Conservation (phyloP, 1,284 basidiomycete species). For the Cryptococcus hybrid region DNA sequence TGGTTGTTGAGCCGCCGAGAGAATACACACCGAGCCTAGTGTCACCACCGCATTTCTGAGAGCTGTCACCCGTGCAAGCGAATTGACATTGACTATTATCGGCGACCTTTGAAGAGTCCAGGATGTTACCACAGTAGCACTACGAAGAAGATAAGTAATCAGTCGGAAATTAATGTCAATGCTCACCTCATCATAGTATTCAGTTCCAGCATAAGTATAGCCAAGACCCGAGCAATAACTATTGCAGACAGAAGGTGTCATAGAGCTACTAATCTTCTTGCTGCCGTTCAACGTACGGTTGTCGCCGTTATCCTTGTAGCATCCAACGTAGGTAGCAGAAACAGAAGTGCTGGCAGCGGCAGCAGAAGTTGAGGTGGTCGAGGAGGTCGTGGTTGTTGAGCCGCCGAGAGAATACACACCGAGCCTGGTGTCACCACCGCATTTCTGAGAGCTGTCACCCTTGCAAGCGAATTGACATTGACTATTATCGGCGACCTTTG, state of each 20-base stretch:
- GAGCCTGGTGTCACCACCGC: slow-evolving; percentile 18
- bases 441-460: slow-evolving; percentile 13
- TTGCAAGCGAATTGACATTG: slow-evolving; percentile 15
- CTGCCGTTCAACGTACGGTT: slow-evolving; percentile 17
- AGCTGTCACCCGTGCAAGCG: slow-evolving; percentile 15
- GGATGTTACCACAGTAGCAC: slow-evolving; percentile 23
- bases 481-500: slow-evolving; percentile 4
- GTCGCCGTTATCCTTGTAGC: not conserved
- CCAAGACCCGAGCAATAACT: slow-evolving; percentile 15
- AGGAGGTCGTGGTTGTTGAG: slow-evolving; percentile 3
- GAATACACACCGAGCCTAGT: not conserved
- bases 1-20: not conserved
- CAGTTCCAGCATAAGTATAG: slow-evolving; percentile 22
- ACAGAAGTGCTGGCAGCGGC: slow-evolving; percentile 1
- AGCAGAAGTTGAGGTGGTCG: not conserved
- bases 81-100: slow-evolving; percentile 11
- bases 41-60: slow-evolving; percentile 15
- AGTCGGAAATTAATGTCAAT: not conserved
- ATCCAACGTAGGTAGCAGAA: no score
- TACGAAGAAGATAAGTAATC: not conserved
- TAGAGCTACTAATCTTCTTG: slow-evolving; percentile 2
- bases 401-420: slow-evolving; percentile 21
- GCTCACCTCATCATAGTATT: slow-evolving; percentile 22
- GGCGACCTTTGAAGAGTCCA: not conserved
- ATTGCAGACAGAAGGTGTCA: slow-evolving; percentile 19